Conservation (phyloP, 169 alveolate genomes). For the Cryptosporidium parvum region DNA sequence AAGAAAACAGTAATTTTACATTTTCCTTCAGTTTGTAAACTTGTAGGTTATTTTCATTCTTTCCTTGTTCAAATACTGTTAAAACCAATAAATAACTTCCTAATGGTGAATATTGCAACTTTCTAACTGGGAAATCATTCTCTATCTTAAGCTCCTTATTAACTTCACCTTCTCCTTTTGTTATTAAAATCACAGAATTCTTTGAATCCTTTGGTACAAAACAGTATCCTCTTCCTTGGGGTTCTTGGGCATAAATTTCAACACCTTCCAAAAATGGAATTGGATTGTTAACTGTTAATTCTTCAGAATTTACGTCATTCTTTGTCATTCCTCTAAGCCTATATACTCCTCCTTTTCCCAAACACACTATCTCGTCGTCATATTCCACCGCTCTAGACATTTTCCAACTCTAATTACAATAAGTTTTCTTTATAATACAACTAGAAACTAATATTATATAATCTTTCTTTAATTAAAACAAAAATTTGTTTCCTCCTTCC, state of each 20-base stretch:
- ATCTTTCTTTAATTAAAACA: not conserved
- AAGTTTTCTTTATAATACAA: not conserved
- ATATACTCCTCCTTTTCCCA: slow-evolving; percentile 65
- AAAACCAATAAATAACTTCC: slow-evolving; percentile 63
- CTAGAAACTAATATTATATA: too few species aligned
- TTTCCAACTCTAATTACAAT: not conserved
- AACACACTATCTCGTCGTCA: slow-evolving; percentile 50
- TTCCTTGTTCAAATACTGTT: slow-evolving; percentile 41
- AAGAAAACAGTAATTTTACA: slow-evolving; percentile 15
- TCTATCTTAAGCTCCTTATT: not conserved
- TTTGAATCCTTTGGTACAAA: slow-evolving; percentile 54
- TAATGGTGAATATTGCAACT: slow-evolving; percentile 62
- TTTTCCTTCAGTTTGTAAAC: slow-evolving; percentile 37
- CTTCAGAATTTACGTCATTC: not conserved
- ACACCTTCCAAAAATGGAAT: slow-evolving; percentile 56
- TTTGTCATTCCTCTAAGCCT: slow-evolving; percentile 34
- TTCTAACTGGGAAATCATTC: slow-evolving; percentile 25
- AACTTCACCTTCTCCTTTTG: not conserved
- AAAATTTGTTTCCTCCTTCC: not conserved
- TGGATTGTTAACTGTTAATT: not conserved
- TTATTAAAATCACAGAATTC: slow-evolving; percentile 22
- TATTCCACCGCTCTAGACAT: not conserved
- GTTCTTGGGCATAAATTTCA: slow-evolving; percentile 72
- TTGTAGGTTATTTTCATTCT: slow-evolving; percentile 30
- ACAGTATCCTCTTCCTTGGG: slow-evolving; percentile 70